phyloP scores from a whole-genome alignment of 352 stramenopile species.

The Globisporangium camurandrum region DNA sequence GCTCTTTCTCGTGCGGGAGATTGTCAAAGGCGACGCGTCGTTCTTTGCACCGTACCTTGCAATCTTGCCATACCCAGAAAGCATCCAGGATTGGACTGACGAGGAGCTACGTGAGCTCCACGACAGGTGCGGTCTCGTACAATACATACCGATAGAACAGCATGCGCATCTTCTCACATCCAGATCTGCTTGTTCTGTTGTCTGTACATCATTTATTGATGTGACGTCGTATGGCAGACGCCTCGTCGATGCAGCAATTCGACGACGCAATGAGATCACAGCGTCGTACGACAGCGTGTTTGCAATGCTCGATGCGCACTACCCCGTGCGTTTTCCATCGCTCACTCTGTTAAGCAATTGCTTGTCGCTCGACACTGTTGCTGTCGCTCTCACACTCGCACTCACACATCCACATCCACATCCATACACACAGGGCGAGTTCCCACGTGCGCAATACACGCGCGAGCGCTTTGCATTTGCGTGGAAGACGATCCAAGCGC shows the following conservation, averaged over 20 bases:
- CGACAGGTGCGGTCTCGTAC: slow-evolving; percentile 40
- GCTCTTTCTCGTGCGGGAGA: slow-evolving; percentile 80
- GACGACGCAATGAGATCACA: slow-evolving; percentile 50
- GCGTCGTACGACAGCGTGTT: slow-evolving; percentile 50
- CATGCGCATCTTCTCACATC: too few species aligned
- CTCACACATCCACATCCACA: neutral
- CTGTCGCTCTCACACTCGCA: too few species aligned
- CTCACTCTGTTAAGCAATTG: too few species aligned
- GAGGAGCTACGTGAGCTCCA: slow-evolving; percentile 64
- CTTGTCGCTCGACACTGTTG: neutral
- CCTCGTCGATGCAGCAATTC: slow-evolving; percentile 33
- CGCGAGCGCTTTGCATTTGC: slow-evolving; percentile 69
- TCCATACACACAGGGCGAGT: slow-evolving; percentile 21
- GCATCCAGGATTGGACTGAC: slow-evolving; percentile 74
- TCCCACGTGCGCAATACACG: slow-evolving; percentile 45
- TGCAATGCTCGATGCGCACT: slow-evolving; percentile 31
- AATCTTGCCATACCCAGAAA: slow-evolving; percentile 75
- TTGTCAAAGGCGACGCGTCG: slow-evolving; percentile 42
- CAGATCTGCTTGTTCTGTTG: too few species aligned
- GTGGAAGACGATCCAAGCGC: slow-evolving; percentile 86
- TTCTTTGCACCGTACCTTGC: slow-evolving; percentile 86
- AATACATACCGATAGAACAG: too few species aligned
- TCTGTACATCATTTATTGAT: too few species aligned
- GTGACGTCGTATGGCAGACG: slow-evolving; percentile 13
- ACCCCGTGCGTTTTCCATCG: slow-evolving; percentile 22